Evolutionary conservation across 2,329 filamentous ascomycete genomes (phyloP), one percentile per base, ranked within the genome.

Genomic region (Epicoccum nigrum): DNA sequence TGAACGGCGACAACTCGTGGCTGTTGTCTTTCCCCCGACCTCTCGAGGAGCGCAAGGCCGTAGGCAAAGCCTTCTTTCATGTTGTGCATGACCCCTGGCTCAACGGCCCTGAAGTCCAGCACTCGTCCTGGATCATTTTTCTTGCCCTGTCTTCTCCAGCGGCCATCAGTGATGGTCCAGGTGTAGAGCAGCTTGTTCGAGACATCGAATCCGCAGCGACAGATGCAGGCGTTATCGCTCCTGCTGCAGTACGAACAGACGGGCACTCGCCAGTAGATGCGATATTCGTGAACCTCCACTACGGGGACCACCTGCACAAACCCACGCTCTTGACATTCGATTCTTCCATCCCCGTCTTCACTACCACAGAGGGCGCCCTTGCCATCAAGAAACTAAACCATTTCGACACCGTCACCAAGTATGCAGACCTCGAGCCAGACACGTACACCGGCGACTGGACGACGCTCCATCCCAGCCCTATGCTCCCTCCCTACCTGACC

Each of bases 1-100:
- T 55, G 4, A 51, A 51, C 17, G 47, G 47, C 21, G 52, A 55
- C 28, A 51, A 51, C 13, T 51, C 52, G 7, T 55, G 52, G 52
- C 42, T 51, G 13, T 19, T 44, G 1, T 55, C 52, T 12, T 45
- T 55, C 11, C 52, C 47, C 16, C 39, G 47, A 7, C 52, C 47
- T 15, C 2, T 15, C 9, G 15, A 27, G 9, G 43, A 55, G 17
- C 53, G 47, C 12, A 13, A 40, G 13, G 37, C 12, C 7, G 42
- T 23, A 23, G 38, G 31, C 16, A 55, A 55, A 27, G 33, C 44
- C 2, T 55, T 48, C 31, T 49, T 41, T 31, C 53, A 49, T 19
- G 16, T 45, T 3, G 47, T 55, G 9, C 48, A 47, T 20, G 44
- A 49, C 30, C 39, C 35, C 2, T 52, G 48, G 53, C 44, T 55